Evolutionary conservation across 2,329 filamentous ascomycete genomes (phyloP).

Genomic region (Colletotrichum spinosum): DNA sequence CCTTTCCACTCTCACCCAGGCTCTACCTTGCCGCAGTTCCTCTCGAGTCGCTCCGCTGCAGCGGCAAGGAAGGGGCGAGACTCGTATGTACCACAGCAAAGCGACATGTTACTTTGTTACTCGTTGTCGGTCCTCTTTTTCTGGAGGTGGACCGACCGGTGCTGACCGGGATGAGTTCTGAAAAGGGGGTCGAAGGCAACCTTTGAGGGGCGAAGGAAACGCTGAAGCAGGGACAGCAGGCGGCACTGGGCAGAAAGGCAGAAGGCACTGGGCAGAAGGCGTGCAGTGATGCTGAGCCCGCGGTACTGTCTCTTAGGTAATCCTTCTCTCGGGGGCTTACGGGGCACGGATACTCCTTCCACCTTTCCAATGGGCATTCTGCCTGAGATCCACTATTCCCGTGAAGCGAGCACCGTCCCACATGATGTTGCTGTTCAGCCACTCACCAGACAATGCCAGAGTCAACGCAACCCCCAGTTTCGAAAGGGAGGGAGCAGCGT

Average conservation of each 20-base stretch:
- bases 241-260: not conserved
- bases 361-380: not conserved
- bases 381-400: slow-evolving; percentile 4
- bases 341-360: too few relatives aligned
- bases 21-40: too few relatives aligned
- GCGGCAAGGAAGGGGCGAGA: too few relatives aligned
- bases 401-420: slow-evolving; percentile 17
- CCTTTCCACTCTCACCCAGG: too few relatives aligned
- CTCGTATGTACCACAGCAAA: too few relatives aligned
- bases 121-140: too few relatives aligned
- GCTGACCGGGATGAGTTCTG: slow-evolving; percentile 15
- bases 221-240: slow-evolving; percentile 6
- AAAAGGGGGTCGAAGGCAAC: slow-evolving; percentile 22
- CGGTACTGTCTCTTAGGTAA: not conserved
- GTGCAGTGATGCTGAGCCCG: not conserved
- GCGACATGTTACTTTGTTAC: too few relatives aligned
- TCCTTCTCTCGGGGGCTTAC: too few relatives aligned
- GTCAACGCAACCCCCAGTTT: slow-evolving; percentile 27
- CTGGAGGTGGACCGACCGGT: too few relatives aligned
- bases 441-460: slow-evolving; percentile 6
- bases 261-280: not conserved
- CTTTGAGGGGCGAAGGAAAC: slow-evolving; percentile 12
- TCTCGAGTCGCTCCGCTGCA: too few relatives aligned
- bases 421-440: not conserved
- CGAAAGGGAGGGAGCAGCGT: slow-evolving; percentile 30